Evolutionary conservation across 257 asterid species (phyloP).

Genomic region (Solanum etuberosum): DNA sequence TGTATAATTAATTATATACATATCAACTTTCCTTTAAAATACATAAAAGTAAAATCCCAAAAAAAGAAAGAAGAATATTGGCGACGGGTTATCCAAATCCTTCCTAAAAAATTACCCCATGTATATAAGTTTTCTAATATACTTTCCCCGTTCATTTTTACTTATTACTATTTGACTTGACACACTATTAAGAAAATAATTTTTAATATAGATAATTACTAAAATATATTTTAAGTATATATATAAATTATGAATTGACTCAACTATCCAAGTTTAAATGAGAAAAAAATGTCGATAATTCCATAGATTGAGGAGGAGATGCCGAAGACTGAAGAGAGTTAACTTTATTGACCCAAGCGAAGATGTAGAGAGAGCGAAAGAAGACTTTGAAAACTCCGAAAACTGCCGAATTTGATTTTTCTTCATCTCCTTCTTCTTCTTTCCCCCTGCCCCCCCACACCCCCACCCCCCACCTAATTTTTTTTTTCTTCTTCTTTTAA

Average conservation of each 20-base stretch:
- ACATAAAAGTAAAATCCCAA: neutral
- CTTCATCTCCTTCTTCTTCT: constrained; percentile 7
- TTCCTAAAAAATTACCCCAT: too few species aligned
- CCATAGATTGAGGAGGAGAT: constrained; percentile 13
- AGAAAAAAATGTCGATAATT: constrained; percentile 10
- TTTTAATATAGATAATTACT: too few species aligned
- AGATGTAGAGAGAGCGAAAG: neutral
- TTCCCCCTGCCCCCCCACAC: neutral
- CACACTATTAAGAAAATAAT: too few species aligned
- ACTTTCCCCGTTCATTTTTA: too few species aligned
- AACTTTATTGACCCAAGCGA: constrained; percentile 3
- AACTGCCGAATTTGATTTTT: constrained; percentile 9
- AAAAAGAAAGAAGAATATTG: neutral
- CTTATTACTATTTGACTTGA: too few species aligned
- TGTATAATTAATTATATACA: too few species aligned
- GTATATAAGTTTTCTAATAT: too few species aligned
- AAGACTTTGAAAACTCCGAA: constrained; percentile 36
- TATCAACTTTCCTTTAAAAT: neutral
- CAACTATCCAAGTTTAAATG: too few species aligned
- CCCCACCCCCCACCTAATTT: neutral
- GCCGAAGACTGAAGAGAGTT: neutral
- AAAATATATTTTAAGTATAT: too few species aligned
- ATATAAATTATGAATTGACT: too few species aligned
- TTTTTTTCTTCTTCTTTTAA: neutral
- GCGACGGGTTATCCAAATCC: neutral